Percentiles rank a stretch among this genome's conserved stretches.
phyloP scores from a whole-genome alignment of 1,139 yeast genomes.

The Pneumocystis murina region DNA sequence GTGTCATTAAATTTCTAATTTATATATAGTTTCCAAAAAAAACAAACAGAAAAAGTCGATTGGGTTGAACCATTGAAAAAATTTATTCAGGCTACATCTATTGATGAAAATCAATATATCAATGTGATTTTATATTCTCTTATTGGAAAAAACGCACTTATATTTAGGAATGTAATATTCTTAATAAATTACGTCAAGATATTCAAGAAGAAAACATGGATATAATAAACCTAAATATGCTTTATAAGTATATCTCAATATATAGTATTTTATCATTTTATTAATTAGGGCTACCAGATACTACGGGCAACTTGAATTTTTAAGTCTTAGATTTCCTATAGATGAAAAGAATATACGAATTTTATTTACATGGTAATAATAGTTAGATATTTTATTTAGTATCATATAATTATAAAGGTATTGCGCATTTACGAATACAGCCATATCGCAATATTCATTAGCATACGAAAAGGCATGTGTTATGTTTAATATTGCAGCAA shows the following conservation, averaged over 20 bases:
- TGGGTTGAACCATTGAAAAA: constrained; percentile 51
- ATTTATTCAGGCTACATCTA: constrained; percentile 47
- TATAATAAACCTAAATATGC: constrained; percentile 27
- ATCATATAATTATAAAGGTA: constrained; percentile 31
- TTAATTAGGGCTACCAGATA: constrained; percentile 29
- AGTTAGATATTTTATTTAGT: constrained; percentile 41
- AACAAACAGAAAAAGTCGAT: constrained; percentile 39
- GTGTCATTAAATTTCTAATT: neutral
- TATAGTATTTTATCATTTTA: no score
- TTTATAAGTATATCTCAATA: neutral
- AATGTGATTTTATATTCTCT: constrained; percentile 30
- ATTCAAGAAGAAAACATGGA: constrained; percentile 49
- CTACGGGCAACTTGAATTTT: constrained; percentile 66
- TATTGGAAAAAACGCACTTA: constrained; percentile 40
- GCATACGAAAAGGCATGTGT: constrained; percentile 85
- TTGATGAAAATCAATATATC: constrained; percentile 42
- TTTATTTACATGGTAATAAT: constrained; percentile 34
- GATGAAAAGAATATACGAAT: neutral
- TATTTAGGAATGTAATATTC: constrained; percentile 56
- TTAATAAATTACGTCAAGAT: constrained; percentile 42
- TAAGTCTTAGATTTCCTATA: constrained; percentile 65
- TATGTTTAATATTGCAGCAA: constrained; percentile 57
- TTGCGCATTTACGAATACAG: constrained; percentile 48
- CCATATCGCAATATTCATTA: constrained; percentile 47
- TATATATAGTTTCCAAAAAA: constrained; percentile 27